Evolutionary conservation across 352 stramenopile species (phyloP).

Genomic region (Sclerospora graminicola): DNA sequence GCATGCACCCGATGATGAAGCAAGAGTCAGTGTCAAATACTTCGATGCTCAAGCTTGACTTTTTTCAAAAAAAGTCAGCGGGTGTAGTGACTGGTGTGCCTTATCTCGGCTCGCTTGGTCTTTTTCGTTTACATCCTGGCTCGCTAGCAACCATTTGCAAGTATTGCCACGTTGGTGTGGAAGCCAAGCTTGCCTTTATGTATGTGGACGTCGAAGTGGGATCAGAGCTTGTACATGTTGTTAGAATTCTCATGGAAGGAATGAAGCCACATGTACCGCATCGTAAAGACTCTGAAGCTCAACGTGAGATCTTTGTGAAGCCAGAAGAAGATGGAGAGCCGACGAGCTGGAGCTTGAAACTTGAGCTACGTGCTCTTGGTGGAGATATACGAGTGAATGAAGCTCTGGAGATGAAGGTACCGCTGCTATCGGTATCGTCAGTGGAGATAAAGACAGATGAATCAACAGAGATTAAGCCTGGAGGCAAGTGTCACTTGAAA

Average conservation of each 20-base stretch:
- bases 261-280: conserved; percentile 4
- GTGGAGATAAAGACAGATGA: conserved; percentile 4
- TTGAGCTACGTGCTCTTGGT: conserved; percentile 19
- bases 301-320: background rate
- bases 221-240: conserved; percentile 2
- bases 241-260: conserved; percentile 7
- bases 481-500: conserved; percentile 11
- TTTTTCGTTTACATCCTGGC: conserved; percentile 16
- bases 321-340: background rate
- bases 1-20: conserved; percentile 9
- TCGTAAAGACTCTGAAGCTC: background rate
- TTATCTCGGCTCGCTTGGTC: conserved; percentile 8
- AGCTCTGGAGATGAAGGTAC: conserved; percentile 15
- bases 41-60: conserved; percentile 12
- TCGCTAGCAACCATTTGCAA: conserved; percentile 5
- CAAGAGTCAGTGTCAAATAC: background rate
- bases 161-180: conserved; percentile 11
- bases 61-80: conserved; percentile 21
- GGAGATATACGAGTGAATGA: conserved; percentile 20
- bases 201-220: conserved; percentile 12
- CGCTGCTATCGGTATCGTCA: conserved; percentile 15
- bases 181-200: conserved; percentile 9
- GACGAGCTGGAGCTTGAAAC: conserved; percentile 18
- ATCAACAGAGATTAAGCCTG: conserved; percentile 2
- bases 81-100: conserved; percentile 13